Percentiles rank a stretch among this genome's conserved stretches.
These are phyloP conservation scores for Trifolium pratense DNA, from an alignment of 306 rosid genomes.

Conservation along the genomic window DNA sequence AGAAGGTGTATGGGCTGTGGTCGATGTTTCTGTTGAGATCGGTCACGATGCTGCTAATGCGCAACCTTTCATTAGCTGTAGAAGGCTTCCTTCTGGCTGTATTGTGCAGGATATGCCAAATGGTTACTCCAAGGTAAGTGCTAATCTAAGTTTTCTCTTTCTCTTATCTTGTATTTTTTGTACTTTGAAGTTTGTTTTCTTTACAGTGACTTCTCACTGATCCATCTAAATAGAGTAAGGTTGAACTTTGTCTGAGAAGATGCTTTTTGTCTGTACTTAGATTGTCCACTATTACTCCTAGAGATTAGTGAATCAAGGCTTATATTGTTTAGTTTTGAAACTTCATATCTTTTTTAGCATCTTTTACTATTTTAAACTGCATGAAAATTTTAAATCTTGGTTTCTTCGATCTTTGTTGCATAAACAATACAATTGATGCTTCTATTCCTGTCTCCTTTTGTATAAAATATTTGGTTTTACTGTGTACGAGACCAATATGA, in stretches of 20 bases:
- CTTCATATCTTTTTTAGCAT: slow-evolving; percentile 40
- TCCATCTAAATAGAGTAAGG: slow-evolving; percentile 24
- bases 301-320: slow-evolving; percentile 62
- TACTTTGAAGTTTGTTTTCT: not conserved
- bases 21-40: slow-evolving; percentile 79
- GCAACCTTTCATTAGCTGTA: slow-evolving; percentile 56
- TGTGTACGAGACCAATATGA: slow-evolving; percentile 55
- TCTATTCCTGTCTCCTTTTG: slow-evolving; percentile 58
- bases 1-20: slow-evolving; percentile 91
- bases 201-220: not conserved
- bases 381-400: slow-evolving; percentile 48
- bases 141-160: not conserved
- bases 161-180: not conserved
- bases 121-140: slow-evolving; percentile 83
- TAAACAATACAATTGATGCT: slow-evolving; percentile 63
- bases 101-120: slow-evolving; percentile 90
- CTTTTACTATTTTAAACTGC: slow-evolving; percentile 41
- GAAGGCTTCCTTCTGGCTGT: slow-evolving; percentile 95
- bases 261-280: slow-evolving; percentile 58
- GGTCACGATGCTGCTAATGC: slow-evolving; percentile 54
- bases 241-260: slow-evolving; percentile 38
- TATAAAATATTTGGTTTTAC: slow-evolving; percentile 42
- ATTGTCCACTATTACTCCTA: slow-evolving; percentile 45
- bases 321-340: slow-evolving; percentile 41
- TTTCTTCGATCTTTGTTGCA: slow-evolving; percentile 49